Conservation (phyloP, 225 moss, liverwort and hornwort species). For the Thuidium tamariscinum region DNA sequence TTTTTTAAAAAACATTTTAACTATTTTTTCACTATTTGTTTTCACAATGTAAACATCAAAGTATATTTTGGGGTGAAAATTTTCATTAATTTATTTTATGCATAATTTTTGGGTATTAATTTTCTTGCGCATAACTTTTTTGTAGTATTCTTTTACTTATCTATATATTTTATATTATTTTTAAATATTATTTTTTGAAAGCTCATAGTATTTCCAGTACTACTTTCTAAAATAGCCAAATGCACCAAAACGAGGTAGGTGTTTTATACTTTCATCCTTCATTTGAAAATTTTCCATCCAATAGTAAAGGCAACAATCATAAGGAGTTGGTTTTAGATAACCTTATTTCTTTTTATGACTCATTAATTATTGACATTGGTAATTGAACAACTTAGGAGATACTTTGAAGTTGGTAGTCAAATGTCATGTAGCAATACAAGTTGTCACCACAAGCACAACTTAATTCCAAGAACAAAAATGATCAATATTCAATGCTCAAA, state of each 20-base stretch:
- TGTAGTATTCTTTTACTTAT: rapidly evolving
- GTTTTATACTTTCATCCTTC: rapidly evolving
- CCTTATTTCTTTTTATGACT: not conserved
- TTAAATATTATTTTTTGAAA: no score
- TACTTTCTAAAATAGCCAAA: not conserved
- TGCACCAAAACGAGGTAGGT: not conserved
- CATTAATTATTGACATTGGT: not conserved
- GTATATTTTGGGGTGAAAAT: not conserved
- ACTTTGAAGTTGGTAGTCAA: not conserved
- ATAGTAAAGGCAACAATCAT: not conserved
- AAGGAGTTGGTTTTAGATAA: no score
- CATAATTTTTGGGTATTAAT: not conserved
- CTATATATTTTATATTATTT: not conserved
- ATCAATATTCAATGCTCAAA: no score
- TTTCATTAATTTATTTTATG: no score
- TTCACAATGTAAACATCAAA: not conserved
- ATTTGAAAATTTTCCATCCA: not conserved
- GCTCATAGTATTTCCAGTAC: not conserved
- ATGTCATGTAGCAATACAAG: no score
- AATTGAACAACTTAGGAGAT: not conserved
- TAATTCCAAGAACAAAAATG: no score
- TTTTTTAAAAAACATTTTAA: not conserved
- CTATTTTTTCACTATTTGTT: not conserved
- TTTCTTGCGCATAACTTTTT: not conserved
- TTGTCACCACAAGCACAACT: no score